phyloP scores from a whole-genome alignment of 2,329 filamentous ascomycete species.

The Pseudogymnoascus destructans region DNA sequence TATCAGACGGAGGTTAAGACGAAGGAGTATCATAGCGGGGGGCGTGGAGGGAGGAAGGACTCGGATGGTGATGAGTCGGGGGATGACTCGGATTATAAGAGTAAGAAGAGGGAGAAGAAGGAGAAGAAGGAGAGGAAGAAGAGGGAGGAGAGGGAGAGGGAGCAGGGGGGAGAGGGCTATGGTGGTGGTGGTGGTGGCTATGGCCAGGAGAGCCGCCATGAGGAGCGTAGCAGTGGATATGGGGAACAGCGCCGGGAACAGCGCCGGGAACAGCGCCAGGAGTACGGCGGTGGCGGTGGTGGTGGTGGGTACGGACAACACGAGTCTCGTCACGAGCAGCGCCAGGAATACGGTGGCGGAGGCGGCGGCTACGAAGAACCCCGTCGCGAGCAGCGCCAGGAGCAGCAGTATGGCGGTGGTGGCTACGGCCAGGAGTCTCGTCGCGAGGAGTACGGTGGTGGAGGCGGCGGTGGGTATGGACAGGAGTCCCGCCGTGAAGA shows the following conservation, averaged over 20 bases:
- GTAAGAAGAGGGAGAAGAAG: conserved; percentile 18
- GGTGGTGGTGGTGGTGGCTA: conserved; percentile 14
- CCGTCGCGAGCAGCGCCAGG: not conserved
- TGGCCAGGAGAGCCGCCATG: not conserved
- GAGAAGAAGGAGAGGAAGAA: not conserved
- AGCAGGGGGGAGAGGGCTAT: conserved; percentile 21
- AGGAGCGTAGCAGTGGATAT: conserved; percentile 11
- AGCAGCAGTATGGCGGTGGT: conserved; percentile 4
- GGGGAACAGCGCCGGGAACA: not conserved
- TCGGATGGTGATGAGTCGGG: conserved; percentile 21
- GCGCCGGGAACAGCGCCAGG: not conserved
- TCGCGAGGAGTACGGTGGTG: not conserved
- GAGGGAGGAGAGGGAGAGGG: conserved; percentile 18
- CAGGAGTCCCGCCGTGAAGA: conserved; percentile 2
- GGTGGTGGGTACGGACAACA: conserved; percentile 2
- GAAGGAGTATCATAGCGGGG: conserved; percentile 5
- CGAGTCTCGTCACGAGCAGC: too few species aligned
- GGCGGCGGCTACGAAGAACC: too few species aligned
- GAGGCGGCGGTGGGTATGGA: conserved; percentile 13
- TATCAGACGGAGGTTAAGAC: conserved; percentile 10
- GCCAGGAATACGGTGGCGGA: too few species aligned
- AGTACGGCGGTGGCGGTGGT: conserved; percentile 12
- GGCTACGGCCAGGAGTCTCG: too few species aligned
- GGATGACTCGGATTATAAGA: conserved; percentile 20
- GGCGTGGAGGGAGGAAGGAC: conserved; percentile 13